These are phyloP conservation scores for Xylariaceae sp. DNA, from an alignment of 2,329 filamentous ascomycete genomes.

Conservation along the genomic window DNA sequence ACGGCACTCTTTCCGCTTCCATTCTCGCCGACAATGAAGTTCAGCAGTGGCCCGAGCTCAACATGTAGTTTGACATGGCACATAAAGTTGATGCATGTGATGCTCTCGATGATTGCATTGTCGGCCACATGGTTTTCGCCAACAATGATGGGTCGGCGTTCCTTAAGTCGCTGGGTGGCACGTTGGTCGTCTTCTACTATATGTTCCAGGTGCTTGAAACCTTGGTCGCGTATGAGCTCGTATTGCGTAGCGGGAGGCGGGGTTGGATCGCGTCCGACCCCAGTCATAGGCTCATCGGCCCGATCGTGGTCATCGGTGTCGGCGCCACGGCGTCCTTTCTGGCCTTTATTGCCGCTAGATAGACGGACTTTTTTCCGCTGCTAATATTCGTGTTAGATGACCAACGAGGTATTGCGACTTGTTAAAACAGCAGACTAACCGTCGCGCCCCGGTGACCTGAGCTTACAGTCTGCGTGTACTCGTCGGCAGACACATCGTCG, in stretches of 20 bases:
- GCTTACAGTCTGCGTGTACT: conserved; percentile 35
- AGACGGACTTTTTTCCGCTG: conserved; percentile 38
- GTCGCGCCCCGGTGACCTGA: conserved; percentile 37
- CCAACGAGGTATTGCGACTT: neutral
- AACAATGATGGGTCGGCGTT: conserved; percentile 42
- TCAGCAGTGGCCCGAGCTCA: conserved; percentile 86
- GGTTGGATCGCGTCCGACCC: conserved; percentile 23
- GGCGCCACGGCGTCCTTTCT: conserved; percentile 8
- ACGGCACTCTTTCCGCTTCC: conserved; percentile 97
- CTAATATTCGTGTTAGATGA: conserved; percentile 15
- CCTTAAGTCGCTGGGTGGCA: conserved; percentile 59
- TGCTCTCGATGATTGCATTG: conserved; percentile 79
- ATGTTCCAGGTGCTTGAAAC: conserved; percentile 52
- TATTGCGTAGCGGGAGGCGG: conserved; percentile 53
- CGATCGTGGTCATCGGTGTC: conserved; percentile 31
- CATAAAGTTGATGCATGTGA: conserved; percentile 93
- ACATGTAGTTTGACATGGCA: conserved; percentile 80
- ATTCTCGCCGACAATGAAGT: conserved; percentile 97
- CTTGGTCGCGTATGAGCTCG: conserved; percentile 54
- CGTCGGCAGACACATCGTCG: conserved; percentile 31
- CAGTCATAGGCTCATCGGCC: conserved; percentile 19
- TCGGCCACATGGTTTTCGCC: conserved; percentile 71
- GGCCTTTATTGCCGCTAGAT: conserved; percentile 25
- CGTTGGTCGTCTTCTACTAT: conserved; percentile 55
- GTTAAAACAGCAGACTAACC: conserved; percentile 31